Base-by-base conservation (phyloP, 495 filamentous ascomycete species). In the Penicillium soppii region DNA sequence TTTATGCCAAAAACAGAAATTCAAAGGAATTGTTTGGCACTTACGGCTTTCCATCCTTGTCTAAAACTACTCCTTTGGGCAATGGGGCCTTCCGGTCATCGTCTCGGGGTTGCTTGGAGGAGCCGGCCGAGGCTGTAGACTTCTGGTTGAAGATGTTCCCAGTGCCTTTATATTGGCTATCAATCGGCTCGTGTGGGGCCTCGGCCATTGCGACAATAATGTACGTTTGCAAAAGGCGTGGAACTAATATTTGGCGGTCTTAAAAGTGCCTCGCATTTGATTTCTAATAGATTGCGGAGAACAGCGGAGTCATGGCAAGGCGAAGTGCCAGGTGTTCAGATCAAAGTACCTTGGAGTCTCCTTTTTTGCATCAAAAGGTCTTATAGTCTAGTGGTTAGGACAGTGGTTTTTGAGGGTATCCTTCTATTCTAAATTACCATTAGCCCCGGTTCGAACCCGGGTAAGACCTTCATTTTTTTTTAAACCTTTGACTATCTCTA, bases 11-110 rank as follows among this genome's bases (percentile, higher is more conserved):
- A 9, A 12, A n/a, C 4, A n/a, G 2, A 12, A 9, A 15, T 0
- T 22, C n/a, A n/a, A n/a, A n/a, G n/a, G n/a, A n/a, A 1, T 4
- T 22, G 37, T 13, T 10, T 17, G 29, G 7, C 43, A 68, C 90
- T 70, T 77, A 97, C 94, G 92, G 94, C 72, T 97, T 97, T 38
- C 94, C 94, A 76, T 98, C 90, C 58, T 92, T 89, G 37, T 87
- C 94, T 32, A 97, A 73, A 3, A 96, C 81, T 6, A 96, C 77
- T 54, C 92, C 92, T 67, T 91, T 95, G 12, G 89, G 87, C 22
- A 83, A 52, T 33, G 62, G 66, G 29, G 68, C 70, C 53, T 71
- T 73, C 25, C 71, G 44, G 47, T 59, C 41, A 26, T 56, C 49
- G 43, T 69, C 53, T 57, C 59, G 55, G 7, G 59, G 29, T 26